A percentile compares a stretch with the other conserved stretches of the same genome.
These are phyloP conservation scores for Verticillium albo-atrum DNA, from an alignment of 2,329 filamentous ascomycete species.

Conservation along the genomic window DNA sequence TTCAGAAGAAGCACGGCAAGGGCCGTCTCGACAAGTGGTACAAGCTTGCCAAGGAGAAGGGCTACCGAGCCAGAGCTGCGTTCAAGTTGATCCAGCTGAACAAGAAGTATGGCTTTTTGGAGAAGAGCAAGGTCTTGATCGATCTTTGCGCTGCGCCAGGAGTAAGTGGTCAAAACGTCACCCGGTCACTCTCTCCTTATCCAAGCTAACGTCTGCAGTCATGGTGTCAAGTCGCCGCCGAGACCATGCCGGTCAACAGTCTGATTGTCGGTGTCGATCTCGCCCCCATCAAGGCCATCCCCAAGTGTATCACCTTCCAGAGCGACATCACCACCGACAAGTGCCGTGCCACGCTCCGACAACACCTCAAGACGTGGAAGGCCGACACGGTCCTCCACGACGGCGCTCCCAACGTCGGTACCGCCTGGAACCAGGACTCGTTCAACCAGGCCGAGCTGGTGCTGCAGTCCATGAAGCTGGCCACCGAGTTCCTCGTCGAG, in stretches of 20 bases:
- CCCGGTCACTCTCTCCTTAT: not conserved
- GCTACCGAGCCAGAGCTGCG: constrained; percentile 89
- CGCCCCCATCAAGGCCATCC: constrained; percentile 91
- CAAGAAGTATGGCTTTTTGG: constrained; percentile 97
- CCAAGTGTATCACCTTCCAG: constrained; percentile 90
- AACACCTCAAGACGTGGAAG: constrained; percentile 93
- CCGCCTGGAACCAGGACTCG: constrained; percentile 96
- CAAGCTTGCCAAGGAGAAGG: constrained; percentile 96
- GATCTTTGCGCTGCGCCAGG: constrained; percentile 97
- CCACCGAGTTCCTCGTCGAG: constrained; percentile 85
- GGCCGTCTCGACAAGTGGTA: constrained; percentile 99
- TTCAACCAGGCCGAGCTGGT: constrained; percentile 95
- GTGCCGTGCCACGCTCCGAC: constrained; percentile 82
- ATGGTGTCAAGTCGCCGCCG: constrained; percentile 94
- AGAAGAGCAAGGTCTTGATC: constrained; percentile 92
- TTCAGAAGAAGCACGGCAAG: constrained; percentile 98
- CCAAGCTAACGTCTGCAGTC: constrained; percentile 48
- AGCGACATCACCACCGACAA: constrained; percentile 98
- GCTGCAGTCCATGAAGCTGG: constrained; percentile 85
- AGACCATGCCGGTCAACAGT: constrained; percentile 86
- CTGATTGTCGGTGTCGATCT: constrained; percentile 95
- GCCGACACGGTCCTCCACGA: constrained; percentile 94
- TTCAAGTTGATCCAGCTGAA: constrained; percentile 99
- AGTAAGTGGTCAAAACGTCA: constrained; percentile 42
- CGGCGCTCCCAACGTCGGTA: constrained; percentile 95